phyloP scores from a whole-genome alignment of 805 yeast genomes.

The Kodamaea leandrae region DNA sequence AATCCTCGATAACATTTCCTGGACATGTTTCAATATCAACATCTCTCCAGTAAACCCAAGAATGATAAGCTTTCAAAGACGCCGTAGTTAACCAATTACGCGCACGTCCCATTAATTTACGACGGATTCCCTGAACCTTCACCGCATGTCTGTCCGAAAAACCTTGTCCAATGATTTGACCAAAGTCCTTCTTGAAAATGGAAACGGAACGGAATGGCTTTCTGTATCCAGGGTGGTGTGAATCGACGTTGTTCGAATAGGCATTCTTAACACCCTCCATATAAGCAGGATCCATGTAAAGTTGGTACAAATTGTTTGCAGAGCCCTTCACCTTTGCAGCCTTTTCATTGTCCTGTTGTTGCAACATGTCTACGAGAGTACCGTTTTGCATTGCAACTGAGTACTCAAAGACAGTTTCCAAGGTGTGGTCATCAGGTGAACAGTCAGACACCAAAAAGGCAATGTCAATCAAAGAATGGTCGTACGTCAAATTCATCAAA shows the following conservation, averaged over 20 bases:
- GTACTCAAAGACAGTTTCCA: conserved; percentile 63
- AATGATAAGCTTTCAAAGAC: conserved; percentile 77
- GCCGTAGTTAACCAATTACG: conserved; percentile 78
- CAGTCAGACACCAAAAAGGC: conserved; percentile 83
- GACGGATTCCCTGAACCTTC: conserved; percentile 78
- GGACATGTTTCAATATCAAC: conserved; percentile 84
- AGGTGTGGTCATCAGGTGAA: conserved; percentile 61
- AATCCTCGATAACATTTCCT: conserved; percentile 66
- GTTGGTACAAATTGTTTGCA: conserved; percentile 54
- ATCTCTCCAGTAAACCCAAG: conserved; percentile 92
- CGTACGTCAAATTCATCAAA: conserved; percentile 82
- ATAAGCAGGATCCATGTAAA: conserved; percentile 67
- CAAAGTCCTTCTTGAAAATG: conserved; percentile 78
- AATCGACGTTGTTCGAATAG: conserved; percentile 52
- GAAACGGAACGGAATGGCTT: conserved; percentile 76
- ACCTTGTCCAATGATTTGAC: conserved; percentile 83
- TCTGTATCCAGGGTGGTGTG: conserved; percentile 55
- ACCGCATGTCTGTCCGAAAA: conserved; percentile 82
- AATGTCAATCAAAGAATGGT: conserved; percentile 73
- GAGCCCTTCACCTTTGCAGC: conserved; percentile 48
- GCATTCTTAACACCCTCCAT: conserved; percentile 55
- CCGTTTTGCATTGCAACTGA: conserved; percentile 71
- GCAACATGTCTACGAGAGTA: conserved; percentile 50
- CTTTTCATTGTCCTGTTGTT: conserved; percentile 37
- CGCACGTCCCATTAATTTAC: conserved; percentile 84